A percentile compares a stretch with the other conserved stretches of the same genome.
Conservation (phyloP, 345 rosid species). For the Cardamine resedifolia region DNA sequence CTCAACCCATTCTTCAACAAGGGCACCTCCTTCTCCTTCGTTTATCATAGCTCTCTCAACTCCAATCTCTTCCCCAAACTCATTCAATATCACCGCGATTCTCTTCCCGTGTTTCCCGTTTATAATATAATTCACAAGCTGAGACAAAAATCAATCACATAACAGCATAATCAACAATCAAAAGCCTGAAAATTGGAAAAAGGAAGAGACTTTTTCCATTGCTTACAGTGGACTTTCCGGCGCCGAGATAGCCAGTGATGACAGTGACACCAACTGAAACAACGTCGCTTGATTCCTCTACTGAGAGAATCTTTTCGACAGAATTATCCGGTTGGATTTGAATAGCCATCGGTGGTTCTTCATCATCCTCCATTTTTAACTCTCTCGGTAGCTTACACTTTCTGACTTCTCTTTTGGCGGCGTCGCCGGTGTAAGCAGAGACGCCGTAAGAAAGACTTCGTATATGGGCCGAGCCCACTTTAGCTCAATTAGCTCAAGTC, state of each 20-base stretch:
- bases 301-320: slow-evolving; percentile 1
- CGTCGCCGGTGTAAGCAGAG: slow-evolving; percentile 6
- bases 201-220: background rate
- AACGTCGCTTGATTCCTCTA: slow-evolving; percentile 19
- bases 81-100: slow-evolving; percentile 90
- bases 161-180: background rate
- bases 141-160: slow-evolving; percentile 14
- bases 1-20: slow-evolving; percentile 97
- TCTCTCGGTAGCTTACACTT: background rate
- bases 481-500: background rate
- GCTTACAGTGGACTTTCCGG: slow-evolving; percentile 90
- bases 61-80: slow-evolving; percentile 96
- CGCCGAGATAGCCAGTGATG: slow-evolving; percentile 93
- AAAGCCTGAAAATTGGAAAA: background rate
- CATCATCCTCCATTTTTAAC: slow-evolving; percentile 58
- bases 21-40: slow-evolving; percentile 81
- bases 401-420: background rate
- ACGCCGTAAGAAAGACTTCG: slow-evolving; percentile 1
- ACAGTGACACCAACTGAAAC: slow-evolving; percentile 74
- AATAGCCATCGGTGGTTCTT: slow-evolving; percentile 75
- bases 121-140: slow-evolving; percentile 82
- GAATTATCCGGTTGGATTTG: slow-evolving; percentile 37
- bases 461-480: slow-evolving; percentile 25
- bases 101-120: slow-evolving; percentile 84
- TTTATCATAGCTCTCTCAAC: slow-evolving; percentile 98